A percentile compares a stretch with the other conserved stretches of the same genome.
Evolutionary conservation across 2,329 filamentous ascomycete species (phyloP).

Genomic region (Aspergillus sp.): DNA sequence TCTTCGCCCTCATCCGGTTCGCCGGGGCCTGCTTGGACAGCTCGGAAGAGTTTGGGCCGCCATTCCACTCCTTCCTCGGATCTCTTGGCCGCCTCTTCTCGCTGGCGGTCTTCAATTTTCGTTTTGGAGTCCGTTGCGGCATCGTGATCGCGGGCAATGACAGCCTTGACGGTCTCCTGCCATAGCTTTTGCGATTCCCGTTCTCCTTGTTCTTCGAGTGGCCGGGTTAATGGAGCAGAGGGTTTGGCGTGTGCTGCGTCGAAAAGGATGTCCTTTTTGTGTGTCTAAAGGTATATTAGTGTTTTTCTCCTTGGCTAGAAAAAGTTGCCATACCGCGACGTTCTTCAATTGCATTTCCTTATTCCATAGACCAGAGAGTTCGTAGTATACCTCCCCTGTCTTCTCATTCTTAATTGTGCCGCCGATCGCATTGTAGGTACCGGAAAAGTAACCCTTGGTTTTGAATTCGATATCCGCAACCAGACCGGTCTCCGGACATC

Average conservation of each 20-base stretch:
- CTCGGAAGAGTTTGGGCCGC: constrained; percentile 77
- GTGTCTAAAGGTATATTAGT: constrained; percentile 52
- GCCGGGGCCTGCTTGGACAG: constrained; percentile 61
- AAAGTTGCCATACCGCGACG: constrained; percentile 44
- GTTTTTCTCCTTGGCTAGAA: background rate
- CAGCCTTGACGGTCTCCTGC: constrained; percentile 70
- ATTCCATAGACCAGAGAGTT: constrained; percentile 87
- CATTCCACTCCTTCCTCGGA: constrained; percentile 74
- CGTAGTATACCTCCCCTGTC: constrained; percentile 79
- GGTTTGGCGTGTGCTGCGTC: constrained; percentile 72
- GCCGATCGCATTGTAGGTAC: constrained; percentile 92
- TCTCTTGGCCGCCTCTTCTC: constrained; percentile 75
- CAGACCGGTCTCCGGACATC: constrained; percentile 79
- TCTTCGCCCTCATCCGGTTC: constrained; percentile 73
- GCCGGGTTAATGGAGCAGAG: constrained; percentile 62
- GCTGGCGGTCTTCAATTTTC: constrained; percentile 86
- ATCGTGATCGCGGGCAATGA: constrained; percentile 78
- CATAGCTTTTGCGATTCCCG: constrained; percentile 86
- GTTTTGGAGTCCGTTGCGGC: constrained; percentile 90
- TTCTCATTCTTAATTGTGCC: constrained; percentile 82
- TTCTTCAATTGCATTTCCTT: constrained; percentile 92
- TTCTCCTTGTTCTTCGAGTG: constrained; percentile 77
- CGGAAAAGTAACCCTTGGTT: constrained; percentile 93
- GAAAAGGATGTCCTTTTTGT: constrained; percentile 83
- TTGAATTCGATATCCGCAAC: constrained; percentile 95